Percentiles rank a stretch among this genome's conserved stretches.
phyloP scores from a whole-genome alignment of 345 rosid species.

The Aethionema arabicum region DNA sequence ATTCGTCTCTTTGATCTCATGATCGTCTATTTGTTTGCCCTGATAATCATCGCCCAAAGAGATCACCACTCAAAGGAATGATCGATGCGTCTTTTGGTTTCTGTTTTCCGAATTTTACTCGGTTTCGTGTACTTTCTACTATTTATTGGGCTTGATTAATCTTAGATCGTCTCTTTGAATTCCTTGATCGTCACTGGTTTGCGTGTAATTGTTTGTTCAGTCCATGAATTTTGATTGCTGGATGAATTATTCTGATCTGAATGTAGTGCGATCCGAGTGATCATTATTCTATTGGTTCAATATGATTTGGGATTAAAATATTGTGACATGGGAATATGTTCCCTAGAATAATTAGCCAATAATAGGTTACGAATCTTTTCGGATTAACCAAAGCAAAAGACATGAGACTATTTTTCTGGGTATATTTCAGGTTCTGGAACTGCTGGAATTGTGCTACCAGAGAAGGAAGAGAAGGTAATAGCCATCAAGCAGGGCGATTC shows the following conservation, averaged over 20 bases:
- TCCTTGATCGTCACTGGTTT: no score
- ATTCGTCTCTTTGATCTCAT: neutral
- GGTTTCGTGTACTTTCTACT: neutral
- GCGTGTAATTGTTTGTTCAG: neutral
- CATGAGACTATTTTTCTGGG: neutral
- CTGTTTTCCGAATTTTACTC: neutral
- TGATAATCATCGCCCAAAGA: no score
- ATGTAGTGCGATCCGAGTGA: no score
- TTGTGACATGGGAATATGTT: neutral
- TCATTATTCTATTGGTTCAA: neutral
- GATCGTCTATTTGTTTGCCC: no score
- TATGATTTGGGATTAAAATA: neutral
- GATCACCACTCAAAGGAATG: no score
- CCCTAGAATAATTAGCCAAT: neutral
- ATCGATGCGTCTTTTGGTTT: no score
- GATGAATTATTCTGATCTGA: conserved; percentile 1
- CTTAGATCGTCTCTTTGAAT: neutral
- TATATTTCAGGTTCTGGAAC: conserved; percentile 58
- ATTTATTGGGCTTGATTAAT: neutral
- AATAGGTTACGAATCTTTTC: neutral
- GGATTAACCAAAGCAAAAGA: neutral
- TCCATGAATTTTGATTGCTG: neutral
- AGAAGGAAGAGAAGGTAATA: conserved; percentile 76
- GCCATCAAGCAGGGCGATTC: conserved; percentile 84
- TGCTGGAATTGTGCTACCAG: conserved; percentile 89